Evolutionary conservation across 495 filamentous ascomycete genomes (phyloP).

Genomic region (Choiromyces venosus): DNA sequence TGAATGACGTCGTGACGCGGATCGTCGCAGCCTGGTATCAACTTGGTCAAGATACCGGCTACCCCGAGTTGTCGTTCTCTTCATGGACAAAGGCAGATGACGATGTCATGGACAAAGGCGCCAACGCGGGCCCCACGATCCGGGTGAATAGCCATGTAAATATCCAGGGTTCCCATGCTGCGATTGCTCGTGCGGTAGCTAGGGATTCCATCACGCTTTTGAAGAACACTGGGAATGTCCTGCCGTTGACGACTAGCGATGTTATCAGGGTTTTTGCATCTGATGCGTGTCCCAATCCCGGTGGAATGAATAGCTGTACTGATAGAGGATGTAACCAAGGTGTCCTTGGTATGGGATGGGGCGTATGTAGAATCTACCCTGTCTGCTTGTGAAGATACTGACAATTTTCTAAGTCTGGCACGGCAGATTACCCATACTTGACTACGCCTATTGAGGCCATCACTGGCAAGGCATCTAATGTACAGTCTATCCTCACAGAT

Average conservation of each 20-base stretch:
- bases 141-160: constrained; percentile 60
- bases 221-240: constrained; percentile 68
- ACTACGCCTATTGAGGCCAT: constrained; percentile 55
- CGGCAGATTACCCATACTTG: constrained; percentile 54
- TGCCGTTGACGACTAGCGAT: constrained; percentile 72
- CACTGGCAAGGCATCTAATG: constrained; percentile 45
- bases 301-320: constrained; percentile 49
- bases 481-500: constrained; percentile 53
- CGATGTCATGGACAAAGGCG: constrained; percentile 50
- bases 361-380: constrained; percentile 28
- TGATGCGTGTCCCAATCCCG: constrained; percentile 68
- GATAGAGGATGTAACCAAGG: constrained; percentile 60
- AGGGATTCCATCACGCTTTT: constrained; percentile 76
- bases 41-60: constrained; percentile 63
- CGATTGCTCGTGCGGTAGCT: constrained; percentile 66
- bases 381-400: neutral
- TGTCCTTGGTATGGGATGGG: constrained; percentile 59
- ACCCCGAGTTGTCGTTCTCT: constrained; percentile 64
- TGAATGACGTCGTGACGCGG: constrained; percentile 71
- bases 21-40: constrained; percentile 70
- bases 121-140: constrained; percentile 40
- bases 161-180: constrained; percentile 68
- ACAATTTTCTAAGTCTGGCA: constrained; percentile 46
- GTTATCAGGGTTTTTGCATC: constrained; percentile 74
- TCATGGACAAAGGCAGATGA: constrained; percentile 50